Percentiles rank a stretch among this genome's conserved stretches.
Evolutionary conservation across 2,329 filamentous ascomycete genomes (phyloP).

Genomic region (Myotisia sp.): DNA sequence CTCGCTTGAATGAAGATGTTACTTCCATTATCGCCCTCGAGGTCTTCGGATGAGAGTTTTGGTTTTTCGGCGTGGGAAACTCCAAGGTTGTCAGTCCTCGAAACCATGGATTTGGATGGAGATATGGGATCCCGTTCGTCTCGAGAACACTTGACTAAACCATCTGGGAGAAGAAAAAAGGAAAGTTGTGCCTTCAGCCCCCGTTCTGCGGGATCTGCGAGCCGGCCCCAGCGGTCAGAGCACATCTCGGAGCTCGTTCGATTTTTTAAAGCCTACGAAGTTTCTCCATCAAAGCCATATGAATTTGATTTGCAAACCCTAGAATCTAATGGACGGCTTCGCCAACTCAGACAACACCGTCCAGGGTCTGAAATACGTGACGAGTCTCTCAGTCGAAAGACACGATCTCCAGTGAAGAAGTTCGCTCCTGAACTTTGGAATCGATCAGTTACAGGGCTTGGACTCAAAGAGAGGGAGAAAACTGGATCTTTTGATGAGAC

Average conservation of each 20-base stretch:
- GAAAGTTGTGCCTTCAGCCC: conserved; percentile 11
- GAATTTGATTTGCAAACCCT: conserved; percentile 2
- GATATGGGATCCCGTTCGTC: neutral
- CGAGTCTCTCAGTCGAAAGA: neutral
- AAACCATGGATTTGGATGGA: conserved; percentile 1
- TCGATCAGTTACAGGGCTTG: neutral
- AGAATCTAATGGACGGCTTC: conserved; percentile 1
- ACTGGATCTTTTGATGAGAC: no score
- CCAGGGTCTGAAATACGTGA: neutral
- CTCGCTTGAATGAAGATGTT: conserved; percentile 1
- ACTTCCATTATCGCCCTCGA: conserved; percentile 1
- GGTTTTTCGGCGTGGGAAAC: conserved; percentile 6
- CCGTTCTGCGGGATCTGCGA: conserved; percentile 21
- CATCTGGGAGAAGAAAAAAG: conserved; percentile 3
- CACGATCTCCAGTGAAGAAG: neutral
- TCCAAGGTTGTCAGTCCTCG: conserved; percentile 3
- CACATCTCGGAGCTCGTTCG: conserved; percentile 23
- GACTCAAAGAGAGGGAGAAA: neutral
- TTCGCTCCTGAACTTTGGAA: conserved; percentile 4
- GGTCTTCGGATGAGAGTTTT: conserved; percentile 6
- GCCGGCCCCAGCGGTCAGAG: conserved; percentile 19
- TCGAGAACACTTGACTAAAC: neutral
- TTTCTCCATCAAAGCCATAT: conserved; percentile 9
- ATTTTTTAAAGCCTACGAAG: conserved; percentile 23
- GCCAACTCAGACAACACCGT: conserved; percentile 2